phyloP scores from a whole-genome alignment of 2,329 filamentous ascomycete species.

The Cercospora zeina region DNA sequence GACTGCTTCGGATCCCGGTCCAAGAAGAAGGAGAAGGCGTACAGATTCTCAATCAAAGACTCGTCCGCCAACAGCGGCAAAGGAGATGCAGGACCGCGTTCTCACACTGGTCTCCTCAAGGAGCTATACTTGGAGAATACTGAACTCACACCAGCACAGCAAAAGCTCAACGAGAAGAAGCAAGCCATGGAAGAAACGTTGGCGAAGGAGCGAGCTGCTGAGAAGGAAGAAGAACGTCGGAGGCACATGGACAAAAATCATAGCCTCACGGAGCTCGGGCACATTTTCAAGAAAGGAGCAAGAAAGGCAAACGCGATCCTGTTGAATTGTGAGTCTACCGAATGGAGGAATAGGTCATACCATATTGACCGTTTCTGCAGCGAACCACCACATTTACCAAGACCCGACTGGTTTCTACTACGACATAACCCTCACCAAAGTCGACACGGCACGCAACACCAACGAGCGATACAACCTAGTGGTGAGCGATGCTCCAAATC shows the following conservation, averaged over 20 bases:
- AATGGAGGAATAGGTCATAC: not conserved
- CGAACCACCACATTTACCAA: constrained; percentile 63
- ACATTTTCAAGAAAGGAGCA: constrained; percentile 31
- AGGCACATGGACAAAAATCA: constrained; percentile 31
- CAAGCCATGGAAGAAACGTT: constrained; percentile 35
- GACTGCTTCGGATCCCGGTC: constrained; percentile 48
- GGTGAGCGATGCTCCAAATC: constrained; percentile 44
- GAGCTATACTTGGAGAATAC: constrained; percentile 44
- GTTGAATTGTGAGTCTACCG: constrained; percentile 41
- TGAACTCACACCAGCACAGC: constrained; percentile 27
- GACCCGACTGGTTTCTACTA: constrained; percentile 66
- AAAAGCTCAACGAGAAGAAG: constrained; percentile 34
- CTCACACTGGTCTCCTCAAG: constrained; percentile 29
- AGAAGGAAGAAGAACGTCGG: constrained; percentile 6
- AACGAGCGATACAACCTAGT: constrained; percentile 62
- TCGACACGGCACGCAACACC: constrained; percentile 49
- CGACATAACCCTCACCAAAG: constrained; percentile 60
- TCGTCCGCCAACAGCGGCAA: constrained; percentile 33
- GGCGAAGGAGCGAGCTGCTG: constrained; percentile 23
- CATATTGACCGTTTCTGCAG: constrained; percentile 42
- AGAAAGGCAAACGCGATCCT: constrained; percentile 35
- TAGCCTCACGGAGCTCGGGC: constrained; percentile 26
- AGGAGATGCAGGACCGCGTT: constrained; percentile 35
- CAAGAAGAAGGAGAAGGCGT: constrained; percentile 31
- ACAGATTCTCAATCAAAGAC: constrained; percentile 7